phyloP scores from a whole-genome alignment of 345 rosid genomes.

The Pistacia vera region DNA sequence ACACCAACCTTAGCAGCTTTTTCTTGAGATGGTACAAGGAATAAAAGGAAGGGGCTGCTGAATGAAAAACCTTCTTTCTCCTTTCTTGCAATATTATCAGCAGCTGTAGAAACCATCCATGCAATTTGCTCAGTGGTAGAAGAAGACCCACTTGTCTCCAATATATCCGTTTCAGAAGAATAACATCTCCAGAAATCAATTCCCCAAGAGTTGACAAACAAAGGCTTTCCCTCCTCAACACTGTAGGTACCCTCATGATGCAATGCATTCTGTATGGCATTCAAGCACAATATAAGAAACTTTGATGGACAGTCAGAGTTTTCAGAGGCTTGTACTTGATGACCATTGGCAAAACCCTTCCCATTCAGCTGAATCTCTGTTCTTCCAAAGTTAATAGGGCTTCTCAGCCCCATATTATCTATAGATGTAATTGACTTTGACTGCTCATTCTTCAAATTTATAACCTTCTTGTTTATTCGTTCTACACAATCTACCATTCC shows the following conservation, averaged over 20 bases:
- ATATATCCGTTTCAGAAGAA: constrained; percentile 51
- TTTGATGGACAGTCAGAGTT: constrained; percentile 49
- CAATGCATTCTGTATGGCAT: constrained; percentile 56
- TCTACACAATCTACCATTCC: constrained; percentile 14
- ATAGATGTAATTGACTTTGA: constrained; percentile 20
- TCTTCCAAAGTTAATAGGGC: not conserved
- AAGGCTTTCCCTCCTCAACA: constrained; percentile 38
- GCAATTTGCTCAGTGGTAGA: constrained; percentile 69
- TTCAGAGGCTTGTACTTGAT: constrained; percentile 24
- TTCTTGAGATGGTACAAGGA: constrained; percentile 77
- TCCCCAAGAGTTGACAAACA: constrained; percentile 76
- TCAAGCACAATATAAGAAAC: constrained; percentile 64
- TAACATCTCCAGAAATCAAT: constrained; percentile 76
- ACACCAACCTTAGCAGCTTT: constrained; percentile 70
- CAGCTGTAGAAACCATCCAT: constrained; percentile 77
- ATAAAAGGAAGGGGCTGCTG: constrained; percentile 69
- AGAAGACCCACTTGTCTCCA: constrained; percentile 68
- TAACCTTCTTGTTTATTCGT: constrained; percentile 13
- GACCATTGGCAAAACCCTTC: constrained; percentile 19
- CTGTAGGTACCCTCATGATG: constrained; percentile 30
- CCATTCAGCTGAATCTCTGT: constrained; percentile 20
- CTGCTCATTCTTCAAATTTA: constrained; percentile 20
- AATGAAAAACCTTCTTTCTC: constrained; percentile 59
- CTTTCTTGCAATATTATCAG: constrained; percentile 69
- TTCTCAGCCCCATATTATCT: constrained; percentile 10